Evolutionary conservation across 2,329 filamentous ascomycete species (phyloP), one percentile per base, ranked within the genome.

Genomic region (Ceratocystis ficicola): DNA sequence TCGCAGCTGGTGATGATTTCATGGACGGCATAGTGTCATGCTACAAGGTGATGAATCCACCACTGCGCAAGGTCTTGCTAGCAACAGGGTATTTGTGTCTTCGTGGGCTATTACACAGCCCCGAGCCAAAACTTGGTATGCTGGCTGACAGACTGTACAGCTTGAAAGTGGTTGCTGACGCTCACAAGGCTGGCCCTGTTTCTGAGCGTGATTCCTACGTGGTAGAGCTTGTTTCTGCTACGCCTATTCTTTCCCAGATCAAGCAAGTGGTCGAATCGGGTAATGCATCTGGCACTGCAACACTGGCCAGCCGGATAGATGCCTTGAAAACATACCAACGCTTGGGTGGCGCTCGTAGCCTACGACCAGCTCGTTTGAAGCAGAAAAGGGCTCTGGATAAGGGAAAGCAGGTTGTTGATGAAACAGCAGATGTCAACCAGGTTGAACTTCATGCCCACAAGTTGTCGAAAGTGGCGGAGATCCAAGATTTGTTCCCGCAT

Each of bases 401-500:
- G 74, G 86, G 86, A 41, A 91, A 90, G 72, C 78, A 76, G 1
- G 73, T 75, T 12, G 76, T 75, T 1, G 72, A 73, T 48, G 74
- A 76, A 57, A 72, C 74, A 2, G 72, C 71, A 4, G 73, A 74
- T 6, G 76, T 80, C 5, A 69, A 72, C 5, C 71, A 75, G 5
- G 74, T 74, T 2, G 78, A 82, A 55, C 77, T 92, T 44, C 89
- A 94, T 71, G 77, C 93, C 25, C 90, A 96, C 74, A 86, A 81
- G 52, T 87, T 95, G 83, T 92, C 88, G 70, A 83, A 93, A 62
- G 85, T 97, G 63, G 88, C 88, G 0, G 90, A 95, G 73, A 81
- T 99, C n/a, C 91, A 96, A 72, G 93, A 99, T 72, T 79, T 97
- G 0, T 96, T 97, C 72, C 90, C 93, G 0, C 85, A 95, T 69